Conservation (phyloP, 2,329 filamentous ascomycete genomes). For the Penicillium griseofulvum region DNA sequence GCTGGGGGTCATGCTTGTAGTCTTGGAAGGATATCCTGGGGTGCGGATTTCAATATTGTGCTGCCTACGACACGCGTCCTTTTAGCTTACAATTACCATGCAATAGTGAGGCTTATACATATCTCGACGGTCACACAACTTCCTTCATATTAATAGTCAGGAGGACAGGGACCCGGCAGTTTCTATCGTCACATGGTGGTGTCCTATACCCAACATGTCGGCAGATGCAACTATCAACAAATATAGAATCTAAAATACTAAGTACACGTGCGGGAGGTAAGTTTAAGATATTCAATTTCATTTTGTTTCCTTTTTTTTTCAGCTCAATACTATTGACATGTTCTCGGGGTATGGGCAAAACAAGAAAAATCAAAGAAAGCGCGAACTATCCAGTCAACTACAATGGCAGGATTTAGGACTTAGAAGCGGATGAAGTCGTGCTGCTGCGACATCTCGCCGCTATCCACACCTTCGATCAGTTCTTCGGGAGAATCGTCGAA, state of each 20-base stretch:
- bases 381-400: slow-evolving; percentile 9
- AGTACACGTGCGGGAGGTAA: not conserved
- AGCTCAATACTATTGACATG: slow-evolving; percentile 1
- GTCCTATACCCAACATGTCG: not conserved
- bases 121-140: not conserved
- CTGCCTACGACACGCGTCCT: not conserved
- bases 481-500: slow-evolving; percentile 44
- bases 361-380: not conserved
- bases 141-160: slow-evolving; percentile 1
- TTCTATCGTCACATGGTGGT: slow-evolving; percentile 3
- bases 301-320: not conserved
- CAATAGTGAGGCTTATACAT: slow-evolving; percentile 1
- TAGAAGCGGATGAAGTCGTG: slow-evolving; percentile 54
- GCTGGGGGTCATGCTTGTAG: not conserved
- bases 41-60: slow-evolving; percentile 1
- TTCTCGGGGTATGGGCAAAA: slow-evolving; percentile 12
- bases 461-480: slow-evolving; percentile 38
- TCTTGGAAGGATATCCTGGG: slow-evolving; percentile 2
- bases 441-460: slow-evolving; percentile 52
- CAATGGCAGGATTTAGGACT: slow-evolving; percentile 2
- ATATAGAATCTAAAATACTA: not conserved
- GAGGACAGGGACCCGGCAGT: slow-evolving; percentile 1
- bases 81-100: not conserved
- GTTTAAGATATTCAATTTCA: not conserved
- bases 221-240: not conserved